Percentiles rank a stretch among this genome's conserved stretches.
phyloP scores from a whole-genome alignment of 257 asterid species.

The Jacaranda mimosifolia region DNA sequence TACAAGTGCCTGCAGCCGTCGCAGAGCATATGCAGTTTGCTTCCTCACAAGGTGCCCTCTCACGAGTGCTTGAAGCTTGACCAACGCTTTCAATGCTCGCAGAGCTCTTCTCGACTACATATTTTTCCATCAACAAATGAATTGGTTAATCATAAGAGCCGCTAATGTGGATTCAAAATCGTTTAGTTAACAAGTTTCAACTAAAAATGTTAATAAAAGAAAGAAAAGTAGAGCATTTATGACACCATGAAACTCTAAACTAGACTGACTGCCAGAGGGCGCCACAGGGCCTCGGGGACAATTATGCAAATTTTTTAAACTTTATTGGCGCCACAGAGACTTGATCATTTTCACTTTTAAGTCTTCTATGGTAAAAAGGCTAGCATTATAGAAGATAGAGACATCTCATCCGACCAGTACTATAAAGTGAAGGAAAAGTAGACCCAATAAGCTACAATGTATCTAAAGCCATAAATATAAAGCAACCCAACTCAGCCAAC shows the following conservation, averaged over 20 bases:
- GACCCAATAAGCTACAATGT: constrained; percentile 21
- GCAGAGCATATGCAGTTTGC: constrained; percentile 63
- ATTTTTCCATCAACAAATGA: neutral
- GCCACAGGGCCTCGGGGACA: neutral
- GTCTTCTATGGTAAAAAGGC: constrained; percentile 36
- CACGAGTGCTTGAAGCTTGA: constrained; percentile 89
- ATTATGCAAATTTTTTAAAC: constrained; percentile 36
- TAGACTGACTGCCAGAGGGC: neutral
- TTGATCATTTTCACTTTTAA: constrained; percentile 34
- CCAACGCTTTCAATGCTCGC: constrained; percentile 82
- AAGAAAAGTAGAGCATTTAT: neutral
- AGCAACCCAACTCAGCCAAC: constrained; percentile 35
- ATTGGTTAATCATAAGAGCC: neutral
- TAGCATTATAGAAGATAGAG: constrained; percentile 46
- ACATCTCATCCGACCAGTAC: constrained; percentile 47
- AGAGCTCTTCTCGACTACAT: constrained; percentile 83
- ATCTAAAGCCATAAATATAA: constrained; percentile 34
- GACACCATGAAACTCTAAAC: neutral
- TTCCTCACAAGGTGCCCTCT: constrained; percentile 84
- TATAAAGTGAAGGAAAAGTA: constrained; percentile 47
- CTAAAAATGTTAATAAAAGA: neutral
- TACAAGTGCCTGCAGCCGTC: constrained; percentile 63
- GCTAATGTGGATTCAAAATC: neutral
- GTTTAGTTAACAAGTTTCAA: neutral
- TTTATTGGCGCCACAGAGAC: constrained; percentile 51